phyloP scores from a whole-genome alignment of 2,329 filamentous ascomycete species.

The Coniochaeta prunicola region DNA sequence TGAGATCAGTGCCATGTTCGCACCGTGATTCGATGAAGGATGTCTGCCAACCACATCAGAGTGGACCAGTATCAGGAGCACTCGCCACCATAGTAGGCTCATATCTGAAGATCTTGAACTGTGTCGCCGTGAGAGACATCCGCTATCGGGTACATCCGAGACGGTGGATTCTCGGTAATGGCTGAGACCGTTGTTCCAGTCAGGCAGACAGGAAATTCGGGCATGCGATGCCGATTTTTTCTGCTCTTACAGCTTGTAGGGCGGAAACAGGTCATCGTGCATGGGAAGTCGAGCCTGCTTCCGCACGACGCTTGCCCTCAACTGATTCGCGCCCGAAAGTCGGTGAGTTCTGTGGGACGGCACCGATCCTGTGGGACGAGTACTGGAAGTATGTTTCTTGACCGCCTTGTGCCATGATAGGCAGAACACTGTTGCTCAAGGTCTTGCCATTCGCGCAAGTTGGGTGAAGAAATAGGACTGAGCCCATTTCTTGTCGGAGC shows the following conservation, averaged over 20 bases:
- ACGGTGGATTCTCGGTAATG: background rate
- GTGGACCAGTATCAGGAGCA: background rate
- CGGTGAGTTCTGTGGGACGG: background rate
- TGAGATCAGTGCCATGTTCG: background rate
- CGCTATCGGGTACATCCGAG: background rate
- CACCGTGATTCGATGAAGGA: background rate
- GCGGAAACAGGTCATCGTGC: constrained; percentile 3
- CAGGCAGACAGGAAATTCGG: background rate
- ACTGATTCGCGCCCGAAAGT: background rate
- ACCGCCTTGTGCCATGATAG: background rate
- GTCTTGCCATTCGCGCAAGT: background rate
- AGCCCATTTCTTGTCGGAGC: background rate
- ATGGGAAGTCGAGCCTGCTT: constrained; percentile 6
- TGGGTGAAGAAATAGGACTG: background rate
- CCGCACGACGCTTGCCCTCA: background rate
- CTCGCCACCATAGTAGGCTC: background rate
- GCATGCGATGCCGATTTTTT: background rate
- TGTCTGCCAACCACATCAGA: background rate
- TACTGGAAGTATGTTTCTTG: background rate
- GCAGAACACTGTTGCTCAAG: background rate
- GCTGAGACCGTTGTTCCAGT: background rate
- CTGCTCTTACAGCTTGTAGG: background rate
- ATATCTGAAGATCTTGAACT: background rate
- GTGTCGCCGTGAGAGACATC: background rate
- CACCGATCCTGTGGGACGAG: background rate